These are phyloP conservation scores for Podila horticola DNA, from an alignment of 192 early-diverging fungal genomes.

Conservation along the genomic window DNA sequence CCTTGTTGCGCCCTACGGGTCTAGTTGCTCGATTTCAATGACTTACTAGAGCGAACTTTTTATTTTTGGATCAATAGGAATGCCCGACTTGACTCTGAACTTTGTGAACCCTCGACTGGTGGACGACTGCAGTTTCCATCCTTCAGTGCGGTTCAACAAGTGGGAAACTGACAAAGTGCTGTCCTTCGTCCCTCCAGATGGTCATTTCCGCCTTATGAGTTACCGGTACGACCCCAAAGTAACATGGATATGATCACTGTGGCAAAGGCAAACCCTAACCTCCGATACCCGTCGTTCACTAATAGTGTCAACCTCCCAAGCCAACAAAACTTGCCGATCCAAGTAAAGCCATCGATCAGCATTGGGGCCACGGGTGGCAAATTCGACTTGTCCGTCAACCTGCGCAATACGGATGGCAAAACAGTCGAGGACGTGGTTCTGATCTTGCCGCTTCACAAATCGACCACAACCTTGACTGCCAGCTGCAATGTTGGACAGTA, in stretches of 20 bases:
- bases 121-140: constrained; percentile 90
- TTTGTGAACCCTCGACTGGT: constrained; percentile 76
- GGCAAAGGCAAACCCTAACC: too few relatives aligned
- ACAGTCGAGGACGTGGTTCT: constrained; percentile 71
- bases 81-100: constrained; percentile 88
- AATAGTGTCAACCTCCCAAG: constrained; percentile 67
- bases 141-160: constrained; percentile 83
- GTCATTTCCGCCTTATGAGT: constrained; percentile 88
- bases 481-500: constrained; percentile 73
- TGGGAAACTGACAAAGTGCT: constrained; percentile 84
- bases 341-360: constrained; percentile 70
- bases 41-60: too few relatives aligned
- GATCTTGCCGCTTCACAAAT: constrained; percentile 67
- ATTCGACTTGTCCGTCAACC: constrained; percentile 74
- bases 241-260: too few relatives aligned
- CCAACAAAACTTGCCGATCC: constrained; percentile 66
- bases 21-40: not conserved
- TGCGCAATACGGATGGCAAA: constrained; percentile 72
- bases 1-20: not conserved
- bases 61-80: constrained; percentile 56
- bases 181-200: constrained; percentile 96
- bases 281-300: not conserved
- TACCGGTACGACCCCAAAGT: constrained; percentile 62
- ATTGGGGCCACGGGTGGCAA: constrained; percentile 69
- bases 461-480: constrained; percentile 66